Evolutionary conservation across 352 stramenopile species (phyloP).

Genomic region (Globisporangium perplexum): DNA sequence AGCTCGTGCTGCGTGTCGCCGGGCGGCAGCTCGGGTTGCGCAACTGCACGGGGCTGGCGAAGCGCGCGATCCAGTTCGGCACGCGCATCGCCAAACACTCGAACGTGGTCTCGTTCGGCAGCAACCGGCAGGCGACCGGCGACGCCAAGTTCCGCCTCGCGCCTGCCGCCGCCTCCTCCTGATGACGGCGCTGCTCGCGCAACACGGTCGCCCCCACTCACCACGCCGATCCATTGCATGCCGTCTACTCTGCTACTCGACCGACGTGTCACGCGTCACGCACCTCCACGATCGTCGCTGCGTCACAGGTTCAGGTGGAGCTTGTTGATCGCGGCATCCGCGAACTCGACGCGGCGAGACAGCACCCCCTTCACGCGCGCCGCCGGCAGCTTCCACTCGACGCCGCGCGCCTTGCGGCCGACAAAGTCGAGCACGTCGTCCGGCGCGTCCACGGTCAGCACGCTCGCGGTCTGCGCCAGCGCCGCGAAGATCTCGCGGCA

Average conservation of each 20-base stretch:
- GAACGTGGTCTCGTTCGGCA: slow-evolving; percentile 37
- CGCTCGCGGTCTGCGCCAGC: slow-evolving; percentile 60
- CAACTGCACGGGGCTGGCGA: slow-evolving; percentile 70
- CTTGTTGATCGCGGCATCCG: slow-evolving; percentile 56
- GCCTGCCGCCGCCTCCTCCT: too few relatives aligned
- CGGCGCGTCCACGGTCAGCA: slow-evolving; percentile 69
- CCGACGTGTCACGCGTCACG: too few relatives aligned
- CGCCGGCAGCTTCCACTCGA: slow-evolving; percentile 61
- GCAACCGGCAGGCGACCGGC: slow-evolving; percentile 26
- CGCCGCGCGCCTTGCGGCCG: slow-evolving; percentile 52
- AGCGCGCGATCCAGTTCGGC: slow-evolving; percentile 95
- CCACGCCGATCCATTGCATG: too few relatives aligned
- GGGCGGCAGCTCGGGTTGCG: slow-evolving; percentile 60
- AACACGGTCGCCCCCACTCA: too few relatives aligned
- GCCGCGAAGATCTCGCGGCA: slow-evolving; percentile 48
- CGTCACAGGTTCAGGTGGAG: slow-evolving; percentile 29
- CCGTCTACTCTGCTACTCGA: too few relatives aligned
- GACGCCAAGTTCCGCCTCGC: background rate
- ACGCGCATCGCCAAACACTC: slow-evolving; percentile 89
- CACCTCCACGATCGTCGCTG: too few relatives aligned
- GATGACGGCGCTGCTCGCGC: too few relatives aligned
- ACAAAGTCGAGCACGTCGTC: slow-evolving; percentile 76
- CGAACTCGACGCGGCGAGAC: slow-evolving; percentile 73
- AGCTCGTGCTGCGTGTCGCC: slow-evolving; percentile 85
- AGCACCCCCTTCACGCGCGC: slow-evolving; percentile 73